Conservation (phyloP, 2,329 filamentous ascomycete genomes). For the Xylaria sp. region DNA sequence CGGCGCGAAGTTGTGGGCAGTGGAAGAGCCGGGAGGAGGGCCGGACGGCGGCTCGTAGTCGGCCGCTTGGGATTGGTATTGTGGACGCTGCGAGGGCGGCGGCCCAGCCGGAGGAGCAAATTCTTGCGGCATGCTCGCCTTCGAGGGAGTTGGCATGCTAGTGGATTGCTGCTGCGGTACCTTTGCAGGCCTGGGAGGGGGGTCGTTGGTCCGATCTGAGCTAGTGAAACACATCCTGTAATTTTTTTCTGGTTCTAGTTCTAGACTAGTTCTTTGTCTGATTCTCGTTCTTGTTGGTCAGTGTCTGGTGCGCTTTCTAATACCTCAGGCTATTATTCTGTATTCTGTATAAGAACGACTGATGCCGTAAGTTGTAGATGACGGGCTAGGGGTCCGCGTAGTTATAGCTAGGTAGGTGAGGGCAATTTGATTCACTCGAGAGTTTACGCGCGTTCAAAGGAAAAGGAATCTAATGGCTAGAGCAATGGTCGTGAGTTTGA, state of each 20-base stretch:
- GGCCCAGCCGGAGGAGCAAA: constrained; percentile 29
- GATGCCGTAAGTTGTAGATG: not conserved
- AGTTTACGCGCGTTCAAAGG: not conserved
- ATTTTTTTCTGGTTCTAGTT: not conserved
- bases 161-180: constrained; percentile 39
- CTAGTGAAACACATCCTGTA: constrained; percentile 60
- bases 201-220: constrained; percentile 55
- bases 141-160: constrained; percentile 39
- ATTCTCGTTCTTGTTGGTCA: not conserved
- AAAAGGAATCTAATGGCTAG: not conserved
- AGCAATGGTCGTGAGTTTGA: not conserved
- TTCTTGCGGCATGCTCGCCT: constrained; percentile 43
- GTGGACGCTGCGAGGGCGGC: constrained; percentile 28
- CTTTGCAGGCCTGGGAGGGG: constrained; percentile 54
- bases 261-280: not conserved
- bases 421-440: not conserved
- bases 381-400: not conserved
- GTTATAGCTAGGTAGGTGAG: not conserved
- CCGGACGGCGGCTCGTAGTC: constrained; percentile 48
- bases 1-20: no score
- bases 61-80: constrained; percentile 34
- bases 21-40: constrained; percentile 38
- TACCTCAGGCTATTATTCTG: not conserved
- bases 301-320: not conserved
- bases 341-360: not conserved